Evolutionary conservation across 2,329 filamentous ascomycete genomes (phyloP).

Genomic region (Cordyceps militaris): DNA sequence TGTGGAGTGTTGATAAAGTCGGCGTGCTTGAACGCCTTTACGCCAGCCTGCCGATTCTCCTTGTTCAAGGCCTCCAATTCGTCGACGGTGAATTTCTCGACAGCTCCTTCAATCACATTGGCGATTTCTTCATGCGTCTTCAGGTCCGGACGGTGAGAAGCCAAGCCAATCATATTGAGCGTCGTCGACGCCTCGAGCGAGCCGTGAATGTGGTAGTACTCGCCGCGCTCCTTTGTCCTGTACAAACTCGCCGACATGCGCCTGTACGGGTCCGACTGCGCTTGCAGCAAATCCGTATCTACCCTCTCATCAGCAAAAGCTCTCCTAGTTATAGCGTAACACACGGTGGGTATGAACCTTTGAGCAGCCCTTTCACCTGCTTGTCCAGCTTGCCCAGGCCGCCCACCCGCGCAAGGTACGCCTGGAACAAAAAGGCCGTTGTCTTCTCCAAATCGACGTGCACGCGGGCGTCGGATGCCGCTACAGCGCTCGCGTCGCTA

Average conservation of each 20-base stretch:
- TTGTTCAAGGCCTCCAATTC: conserved; percentile 55
- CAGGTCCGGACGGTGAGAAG: conserved; percentile 53
- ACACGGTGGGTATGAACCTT: conserved; percentile 16
- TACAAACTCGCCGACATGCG: conserved; percentile 68
- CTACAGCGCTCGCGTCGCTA: conserved; percentile 7
- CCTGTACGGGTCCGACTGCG: conserved; percentile 64
- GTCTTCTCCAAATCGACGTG: conserved; percentile 32
- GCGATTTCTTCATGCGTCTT: conserved; percentile 54
- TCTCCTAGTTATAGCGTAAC: neutral
- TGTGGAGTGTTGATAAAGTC: conserved; percentile 49
- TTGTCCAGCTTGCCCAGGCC: conserved; percentile 32
- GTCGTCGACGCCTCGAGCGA: conserved; percentile 65
- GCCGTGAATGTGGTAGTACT: conserved; percentile 70
- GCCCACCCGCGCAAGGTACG: conserved; percentile 30
- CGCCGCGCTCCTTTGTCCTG: conserved; percentile 55
- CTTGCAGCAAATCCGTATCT: conserved; percentile 66
- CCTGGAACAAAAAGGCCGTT: conserved; percentile 35
- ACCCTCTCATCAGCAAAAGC: neutral
- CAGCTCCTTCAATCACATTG: conserved; percentile 50
- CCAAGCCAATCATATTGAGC: conserved; percentile 62
- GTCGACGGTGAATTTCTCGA: conserved; percentile 44
- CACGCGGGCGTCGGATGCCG: conserved; percentile 20
- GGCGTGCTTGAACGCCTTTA: conserved; percentile 50
- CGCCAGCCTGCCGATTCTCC: conserved; percentile 50
- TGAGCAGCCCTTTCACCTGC: conserved; percentile 25